Base-by-base conservation (phyloP, 768 basidiomycete genomes). In the Chalciporus piperatus region DNA sequence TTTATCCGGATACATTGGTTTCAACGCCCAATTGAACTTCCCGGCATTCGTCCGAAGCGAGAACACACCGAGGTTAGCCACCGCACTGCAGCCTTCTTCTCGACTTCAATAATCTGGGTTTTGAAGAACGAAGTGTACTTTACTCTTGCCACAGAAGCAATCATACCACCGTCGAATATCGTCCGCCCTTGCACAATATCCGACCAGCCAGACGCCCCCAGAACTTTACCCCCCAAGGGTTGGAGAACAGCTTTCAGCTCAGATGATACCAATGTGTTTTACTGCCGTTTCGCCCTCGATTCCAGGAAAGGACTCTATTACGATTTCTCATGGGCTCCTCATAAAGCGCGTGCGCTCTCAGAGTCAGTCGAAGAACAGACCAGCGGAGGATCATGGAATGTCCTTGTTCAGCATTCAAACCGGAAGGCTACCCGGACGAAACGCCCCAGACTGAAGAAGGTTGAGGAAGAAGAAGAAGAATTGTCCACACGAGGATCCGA, bases 91-190 rank as follows among this genome's bases (percentile, higher is more conserved):
- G 19, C 4, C 19, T 47, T 43, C 41, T 23, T 40, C 3, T 40
- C 41, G 17, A 12, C 55, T 32, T 35, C 11, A 44, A 55, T 43
- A 20, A 41, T 30, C 32, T 35, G n/a, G 8, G 14, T 45, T 22
- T 14, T 6, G 50, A 52, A 91, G 89, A 86, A 88, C 56, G 89
- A 92, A 67, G 76, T 91, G 7, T 90, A 88, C 59, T 87, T 85
- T 45, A 80, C 81, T 9, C 66, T 87, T 20, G 57, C 72, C 28
- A 73, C 75, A 5, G 73, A 71, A 39, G 79, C 72, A 20, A 70
- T 78, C 37, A 58, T 87, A 14, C 70, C 74, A 13, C 78, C 85
- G 6, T 72, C 76, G 14, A 71, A 73, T 40, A 74, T 90, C 38
- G 59, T 81, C 17, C 71, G 73, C 11, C 77, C 65, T 47, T 89